Base-by-base conservation (phyloP, 768 basidiomycete species). In the Exsudoporus frostii region DNA sequence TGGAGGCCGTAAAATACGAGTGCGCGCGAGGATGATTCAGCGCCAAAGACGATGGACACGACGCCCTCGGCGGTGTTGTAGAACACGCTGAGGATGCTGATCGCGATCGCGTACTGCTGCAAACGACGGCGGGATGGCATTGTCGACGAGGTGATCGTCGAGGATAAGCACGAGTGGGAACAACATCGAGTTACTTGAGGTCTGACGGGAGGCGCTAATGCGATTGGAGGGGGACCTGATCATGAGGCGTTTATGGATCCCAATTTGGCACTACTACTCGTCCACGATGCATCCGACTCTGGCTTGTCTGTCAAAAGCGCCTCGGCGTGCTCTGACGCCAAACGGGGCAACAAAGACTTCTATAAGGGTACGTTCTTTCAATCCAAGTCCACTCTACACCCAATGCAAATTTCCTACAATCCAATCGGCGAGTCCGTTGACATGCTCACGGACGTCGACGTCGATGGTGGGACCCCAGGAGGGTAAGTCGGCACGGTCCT, bases 331-430 rank as follows among this genome's bases (percentile, higher is more conserved):
- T 2, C 75, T 98, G 45, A 93, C 88, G 0, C 77, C 0, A 98
- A 98, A 69, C 74, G 85, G 43, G 96, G 83, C 15, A 97, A 97
- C 75, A 98, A 98, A 65, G 92, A 99, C 66, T 98, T 79, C 68
- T 98, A 97, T 79, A 98, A 98, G 72, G 96, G 96, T 88, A 7
- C n/a, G 72, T 45, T 8, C 34, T 37, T 17, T 19, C 15, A 36
- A 15, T 45, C 43, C 1, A n/a, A 50, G 5, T 27, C 42, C 10
- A 15, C 53, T 29, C 29, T n/a, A n/a, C n/a, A n/a, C n/a, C 89
- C 89, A 90, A 63, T 87, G 83, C 24, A 89, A 65, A 41, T 81
- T 85, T 27, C 87, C 86, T 25, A 85, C 82, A 54, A 90, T 87
- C 88, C 88, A 90, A 65, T 87, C 75, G n/a, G 79, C 84, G 41